Evolutionary conservation across 2,329 filamentous ascomycete genomes (phyloP).

Genomic region (Hypocreales sp.): DNA sequence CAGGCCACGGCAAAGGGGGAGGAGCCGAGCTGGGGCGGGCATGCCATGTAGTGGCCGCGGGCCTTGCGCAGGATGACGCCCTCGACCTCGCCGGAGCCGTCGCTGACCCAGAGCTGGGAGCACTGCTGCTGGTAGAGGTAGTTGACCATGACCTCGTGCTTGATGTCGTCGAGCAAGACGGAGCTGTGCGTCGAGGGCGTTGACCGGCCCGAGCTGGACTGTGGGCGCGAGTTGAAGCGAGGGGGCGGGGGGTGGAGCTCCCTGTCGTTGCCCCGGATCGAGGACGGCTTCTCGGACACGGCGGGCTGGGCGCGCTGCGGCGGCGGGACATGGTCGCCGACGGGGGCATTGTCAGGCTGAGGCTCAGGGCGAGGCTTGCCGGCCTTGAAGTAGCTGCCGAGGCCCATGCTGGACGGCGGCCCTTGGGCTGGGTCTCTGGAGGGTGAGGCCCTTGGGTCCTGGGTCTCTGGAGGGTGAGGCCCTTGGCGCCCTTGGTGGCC

Average conservation of each 20-base stretch:
- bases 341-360: no score
- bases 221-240: constrained; percentile 11
- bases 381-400: constrained; percentile 47
- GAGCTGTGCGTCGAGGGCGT: constrained; percentile 28
- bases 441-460: no score
- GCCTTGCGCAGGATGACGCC: constrained; percentile 58
- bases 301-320: constrained; percentile 10
- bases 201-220: constrained; percentile 30
- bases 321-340: constrained; percentile 6
- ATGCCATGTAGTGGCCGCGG: constrained; percentile 56
- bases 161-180: constrained; percentile 53
- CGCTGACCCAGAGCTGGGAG: constrained; percentile 56
- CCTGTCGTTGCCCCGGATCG: constrained; percentile 21
- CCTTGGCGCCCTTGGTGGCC: no score
- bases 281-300: constrained; percentile 21
- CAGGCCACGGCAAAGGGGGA: constrained; percentile 51
- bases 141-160: constrained; percentile 72
- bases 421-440: no score
- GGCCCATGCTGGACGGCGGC: constrained; percentile 31
- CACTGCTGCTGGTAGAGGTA: constrained; percentile 72
- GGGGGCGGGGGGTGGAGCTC: constrained; percentile 33
- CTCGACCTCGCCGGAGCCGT: constrained; percentile 51
- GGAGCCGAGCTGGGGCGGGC: constrained; percentile 46
- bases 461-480: no score
- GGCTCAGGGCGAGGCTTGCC: constrained; percentile 8